Evolutionary conservation across 768 basidiomycete species (phyloP), one percentile per base, ranked within the genome.

Genomic region (Crassisporium funariophilum): DNA sequence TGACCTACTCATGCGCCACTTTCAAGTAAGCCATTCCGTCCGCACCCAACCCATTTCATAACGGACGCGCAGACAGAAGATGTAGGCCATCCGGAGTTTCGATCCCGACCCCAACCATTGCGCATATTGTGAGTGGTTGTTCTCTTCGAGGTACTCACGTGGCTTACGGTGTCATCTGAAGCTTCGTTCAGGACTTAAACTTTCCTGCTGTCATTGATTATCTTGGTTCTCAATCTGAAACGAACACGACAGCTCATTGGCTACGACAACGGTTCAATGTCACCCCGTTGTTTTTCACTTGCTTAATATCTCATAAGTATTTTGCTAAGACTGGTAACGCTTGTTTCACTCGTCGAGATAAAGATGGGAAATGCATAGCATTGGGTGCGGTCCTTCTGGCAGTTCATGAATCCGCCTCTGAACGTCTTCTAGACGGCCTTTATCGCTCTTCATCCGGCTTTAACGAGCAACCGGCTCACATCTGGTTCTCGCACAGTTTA

Each of bases 401-500:
- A 21, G 12, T 33, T 8, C 13, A 4, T 6, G 12, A 22, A 41
- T 12, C n/a, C 36, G 36, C 19, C 12, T 47, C 9, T 12, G 4
- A 16, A 33, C 19, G 15, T 33, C 33, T 15, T 12, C 6, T 10
- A 48, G 46, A 48, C 35, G 46, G 46, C 16, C 8, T 41, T 3
- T 48, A 48, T 25, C 46, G 40, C 4, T 33, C 36, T 17, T 41
- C 29, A 2, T 41, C 31, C 13, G 46, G 40, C 6, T 11, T 41
- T 9, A 17, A 34, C 4, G 13, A 29, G 12, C 20, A 11, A 12
- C 38, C 38, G 5, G 23, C 23, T 12, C 41, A 27, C 19, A 24
- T 50, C 20, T 46, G 45, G 45, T 46, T 38, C 25, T 46, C 45
- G n/a, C 45, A 46, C 8, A 20, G 36, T 17, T 31, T 46, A n/a